Evolutionary conservation across 371 early-diverging fungal genomes (phyloP).

Genomic region (Haplosporangium sp.): DNA sequence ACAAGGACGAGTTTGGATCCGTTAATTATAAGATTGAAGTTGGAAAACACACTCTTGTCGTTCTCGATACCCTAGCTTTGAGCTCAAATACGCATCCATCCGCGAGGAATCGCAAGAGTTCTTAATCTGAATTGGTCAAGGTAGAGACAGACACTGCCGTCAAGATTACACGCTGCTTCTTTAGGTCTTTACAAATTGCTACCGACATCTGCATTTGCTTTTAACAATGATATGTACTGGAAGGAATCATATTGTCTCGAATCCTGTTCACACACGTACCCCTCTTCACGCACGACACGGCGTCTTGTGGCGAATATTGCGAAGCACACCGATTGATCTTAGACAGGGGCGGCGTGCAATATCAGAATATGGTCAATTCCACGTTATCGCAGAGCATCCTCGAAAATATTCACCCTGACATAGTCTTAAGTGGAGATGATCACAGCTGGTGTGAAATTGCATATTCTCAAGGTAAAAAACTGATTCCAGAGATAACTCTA

Average conservation of each 20-base stretch:
- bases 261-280: slow-evolving; percentile 88
- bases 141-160: slow-evolving; percentile 16
- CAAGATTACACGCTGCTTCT: background rate
- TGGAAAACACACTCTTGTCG: slow-evolving; percentile 72
- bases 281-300: slow-evolving; percentile 70
- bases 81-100: slow-evolving; percentile 59
- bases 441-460: slow-evolving; percentile 86
- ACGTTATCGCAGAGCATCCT: slow-evolving; percentile 69
- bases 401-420: slow-evolving; percentile 67
- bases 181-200: too few species aligned
- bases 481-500: slow-evolving; percentile 59
- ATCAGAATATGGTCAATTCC: slow-evolving; percentile 81
- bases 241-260: slow-evolving; percentile 41
- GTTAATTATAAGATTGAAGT: slow-evolving; percentile 70
- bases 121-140: slow-evolving; percentile 49
- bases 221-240: background rate
- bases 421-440: slow-evolving; percentile 93
- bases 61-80: slow-evolving; percentile 85
- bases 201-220: too few species aligned
- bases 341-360: slow-evolving; percentile 81
- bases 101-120: slow-evolving; percentile 63
- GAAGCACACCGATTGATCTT: slow-evolving; percentile 57
- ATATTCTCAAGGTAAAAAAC: slow-evolving; percentile 48
- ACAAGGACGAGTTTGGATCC: slow-evolving; percentile 70
- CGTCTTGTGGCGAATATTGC: slow-evolving; percentile 79